Base-by-base conservation (phyloP, 495 filamentous ascomycete species). In the Recurvomyces mirabilis region DNA sequence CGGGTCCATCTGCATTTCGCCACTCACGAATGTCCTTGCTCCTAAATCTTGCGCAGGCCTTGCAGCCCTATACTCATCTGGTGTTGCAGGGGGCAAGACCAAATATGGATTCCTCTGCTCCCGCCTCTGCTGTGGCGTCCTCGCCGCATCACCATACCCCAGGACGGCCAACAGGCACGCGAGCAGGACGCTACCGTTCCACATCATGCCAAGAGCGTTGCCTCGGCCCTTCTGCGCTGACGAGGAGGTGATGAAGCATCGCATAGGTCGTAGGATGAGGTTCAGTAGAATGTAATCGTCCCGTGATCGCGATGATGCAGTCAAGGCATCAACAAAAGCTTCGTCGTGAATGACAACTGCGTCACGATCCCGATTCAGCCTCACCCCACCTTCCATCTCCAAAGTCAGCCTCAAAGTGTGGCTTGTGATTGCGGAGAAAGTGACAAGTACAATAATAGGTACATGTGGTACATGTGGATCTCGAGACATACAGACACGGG, bases 1-100 rank as follows among this genome's bases (percentile, higher is more conserved):
- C n/a, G n/a, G 22, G 4, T 24, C 12, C 30, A 4, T 15, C 30
- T 24, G 9, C 30, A 6, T 15, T 14, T 10, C 12, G 23, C 14
- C 21, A 26, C 46, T 18, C 38, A 49, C 46, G 23, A 54, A 54
- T 36, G 24, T 30, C 33, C 33, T 17, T 28, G 44, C 51, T 6
- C 41, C 51, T 17, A 49, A 37, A 20, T 49, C 41, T 26, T 20
- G 38, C 24, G 43, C 22, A 12, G 24, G 48, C 24, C n/a, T 24
- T 2, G 10, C 34, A 14, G 18, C 43, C 2, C 21, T 22, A 12
- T 26, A 4, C 4, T 19, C 14, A 26, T 26, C 18, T 10, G 21
- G 10, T 22, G 18, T 3, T 18, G 44, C 44, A 6, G 50, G 50
- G 14, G 50, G 50, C 31, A 44, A 31, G 23, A 53, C 23, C 13